phyloP scores from a whole-genome alignment of 441 rosid genomes.

The Croton setiger region DNA sequence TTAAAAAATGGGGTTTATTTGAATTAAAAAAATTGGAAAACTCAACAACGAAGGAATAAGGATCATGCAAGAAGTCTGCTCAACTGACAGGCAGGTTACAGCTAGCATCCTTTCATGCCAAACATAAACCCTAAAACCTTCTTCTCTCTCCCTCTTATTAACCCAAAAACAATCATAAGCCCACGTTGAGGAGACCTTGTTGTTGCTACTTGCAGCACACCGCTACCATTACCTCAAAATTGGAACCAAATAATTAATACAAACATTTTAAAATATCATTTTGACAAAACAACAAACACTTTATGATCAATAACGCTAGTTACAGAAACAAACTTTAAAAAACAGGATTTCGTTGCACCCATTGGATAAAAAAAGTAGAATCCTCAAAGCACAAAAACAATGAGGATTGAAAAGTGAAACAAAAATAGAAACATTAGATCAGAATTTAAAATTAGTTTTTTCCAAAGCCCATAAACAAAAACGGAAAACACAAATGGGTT shows the following conservation, averaged over 20 bases:
- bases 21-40: constrained; percentile 3
- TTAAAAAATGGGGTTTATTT: not conserved
- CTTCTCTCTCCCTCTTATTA: constrained; percentile 25
- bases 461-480: not conserved
- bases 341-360: constrained; percentile 1
- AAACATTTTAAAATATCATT: not conserved
- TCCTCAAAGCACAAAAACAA: not conserved
- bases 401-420: not conserved
- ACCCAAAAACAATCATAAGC: constrained; percentile 40
- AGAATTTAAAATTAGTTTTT: not conserved
- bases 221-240: not conserved
- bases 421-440: not conserved
- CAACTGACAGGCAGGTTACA: constrained; percentile 88
- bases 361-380: not conserved
- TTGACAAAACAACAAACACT: not conserved
- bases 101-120: constrained; percentile 68
- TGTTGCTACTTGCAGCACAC: constrained; percentile 26
- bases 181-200: constrained; percentile 42
- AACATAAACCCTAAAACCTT: constrained; percentile 50
- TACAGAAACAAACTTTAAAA: not conserved
- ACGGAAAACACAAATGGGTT: constrained; percentile 4
- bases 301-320: not conserved
- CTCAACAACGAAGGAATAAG: constrained; percentile 13
- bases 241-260: not conserved
- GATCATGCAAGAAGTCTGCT: constrained; percentile 98